Base-by-base conservation (phyloP, 345 rosid species). In the Sonneratia caseolaris region DNA sequence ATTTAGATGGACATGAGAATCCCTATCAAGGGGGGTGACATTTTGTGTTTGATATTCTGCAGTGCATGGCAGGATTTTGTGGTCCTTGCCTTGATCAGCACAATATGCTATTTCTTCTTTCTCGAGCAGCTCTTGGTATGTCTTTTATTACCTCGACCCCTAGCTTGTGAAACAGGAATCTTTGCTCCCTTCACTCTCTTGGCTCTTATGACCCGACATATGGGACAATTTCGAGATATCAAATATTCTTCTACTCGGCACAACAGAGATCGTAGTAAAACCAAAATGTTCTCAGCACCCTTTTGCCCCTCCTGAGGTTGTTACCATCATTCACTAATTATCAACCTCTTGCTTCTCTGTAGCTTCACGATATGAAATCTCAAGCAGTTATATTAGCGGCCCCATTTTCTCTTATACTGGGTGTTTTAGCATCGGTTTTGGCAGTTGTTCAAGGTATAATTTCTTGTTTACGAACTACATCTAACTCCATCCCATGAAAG, bases 11-110 rank as follows among this genome's bases (percentile, higher is more conserved):
- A 27, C 32, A 27, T 27, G 32, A 32, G 66, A 1, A 32, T 62
- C 10, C 32, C 27, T 11, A 35, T 27, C 37, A 3, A 27, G n/a
- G 18, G 49, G 51, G 40, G 27, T 10, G 32, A 6, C 45, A 13
- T 11, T 35, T 9, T 70, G 27, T 45, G 43, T 66, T 13, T 70
- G 32, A 37, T 72, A 68, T 55, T 48, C 40, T 84, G 86, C 96
- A 94, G 98, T 82, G 92, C 85, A 42, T 91, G 96, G 88, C 97
- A 90, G 79, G 98, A 91, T 75, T 90, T 94, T 81, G 93, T 86
- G 76, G 96, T 91, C 79, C 97, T 91, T 53, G 92, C 90, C 72
- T 81, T 94, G 71, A 87, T 94, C 70, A 94, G 97, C 87, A 82
- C 92, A 9, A 80, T 87, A 71, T 91, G 96, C 82, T 94, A 94